Conservation (phyloP, 306 rosid species). For the Trifolium repens region DNA sequence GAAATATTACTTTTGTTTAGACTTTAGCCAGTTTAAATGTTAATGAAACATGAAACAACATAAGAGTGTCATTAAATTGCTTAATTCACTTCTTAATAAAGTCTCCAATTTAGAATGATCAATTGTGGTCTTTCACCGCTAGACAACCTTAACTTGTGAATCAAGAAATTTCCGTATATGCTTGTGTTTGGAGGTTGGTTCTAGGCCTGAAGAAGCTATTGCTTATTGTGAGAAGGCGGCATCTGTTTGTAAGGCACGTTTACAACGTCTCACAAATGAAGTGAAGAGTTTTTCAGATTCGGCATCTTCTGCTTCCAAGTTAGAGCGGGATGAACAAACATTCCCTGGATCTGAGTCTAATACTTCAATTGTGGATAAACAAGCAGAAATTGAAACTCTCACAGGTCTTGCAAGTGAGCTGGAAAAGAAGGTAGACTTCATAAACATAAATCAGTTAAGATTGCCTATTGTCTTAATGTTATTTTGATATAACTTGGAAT, state of each 20-base stretch:
- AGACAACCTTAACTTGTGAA: slow-evolving; percentile 56
- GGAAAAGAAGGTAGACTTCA: slow-evolving; percentile 76
- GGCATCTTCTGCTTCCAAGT: slow-evolving; percentile 51
- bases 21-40: slow-evolving; percentile 15
- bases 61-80: slow-evolving; percentile 23
- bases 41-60: slow-evolving; percentile 5
- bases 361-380: slow-evolving; percentile 55
- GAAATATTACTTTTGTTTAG: slow-evolving; percentile 27
- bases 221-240: slow-evolving; percentile 76
- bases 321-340: slow-evolving; percentile 47
- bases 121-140: slow-evolving; percentile 21
- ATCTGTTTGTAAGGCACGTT: slow-evolving; percentile 76
- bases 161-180: slow-evolving; percentile 87
- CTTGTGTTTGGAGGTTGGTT: slow-evolving; percentile 83
- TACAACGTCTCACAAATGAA: slow-evolving; percentile 66
- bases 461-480: not conserved
- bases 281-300: slow-evolving; percentile 58
- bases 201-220: slow-evolving; percentile 85
- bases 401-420: slow-evolving; percentile 78
- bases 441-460: not conserved
- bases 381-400: slow-evolving; percentile 83
- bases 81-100: slow-evolving; percentile 25
- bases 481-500: slow-evolving; percentile 25
- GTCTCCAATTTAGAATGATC: slow-evolving; percentile 17
- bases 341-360: slow-evolving; percentile 47